phyloP scores from a whole-genome alignment of 2,329 filamentous ascomycete species.

The Fusarium sp. region DNA sequence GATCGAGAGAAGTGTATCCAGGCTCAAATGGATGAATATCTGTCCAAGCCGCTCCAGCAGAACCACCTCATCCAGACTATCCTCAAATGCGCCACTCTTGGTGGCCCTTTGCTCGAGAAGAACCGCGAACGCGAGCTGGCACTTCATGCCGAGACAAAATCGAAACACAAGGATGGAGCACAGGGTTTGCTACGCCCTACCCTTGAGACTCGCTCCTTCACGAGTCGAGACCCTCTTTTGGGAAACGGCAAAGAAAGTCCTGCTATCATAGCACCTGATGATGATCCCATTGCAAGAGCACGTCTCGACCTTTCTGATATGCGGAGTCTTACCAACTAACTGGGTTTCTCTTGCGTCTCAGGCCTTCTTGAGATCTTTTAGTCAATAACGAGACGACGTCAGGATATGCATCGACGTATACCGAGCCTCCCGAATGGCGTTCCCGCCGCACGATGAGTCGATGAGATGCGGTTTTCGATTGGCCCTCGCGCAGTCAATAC shows the following conservation, averaged over 20 bases:
- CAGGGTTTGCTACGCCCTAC: constrained; percentile 56
- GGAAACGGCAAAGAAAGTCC: constrained; percentile 71
- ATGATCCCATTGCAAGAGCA: constrained; percentile 65
- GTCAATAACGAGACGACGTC: constrained; percentile 37
- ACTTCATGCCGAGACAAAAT: constrained; percentile 63
- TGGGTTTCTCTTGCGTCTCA: constrained; percentile 38
- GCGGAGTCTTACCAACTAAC: constrained; percentile 56
- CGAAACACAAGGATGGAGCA: constrained; percentile 55
- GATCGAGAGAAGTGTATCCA: constrained; percentile 98
- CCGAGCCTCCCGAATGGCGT: constrained; percentile 10
- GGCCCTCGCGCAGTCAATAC: not conserved
- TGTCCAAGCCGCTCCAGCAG: constrained; percentile 96
- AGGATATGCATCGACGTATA: not conserved
- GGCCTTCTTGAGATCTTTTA: constrained; percentile 49
- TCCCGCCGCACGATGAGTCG: not conserved
- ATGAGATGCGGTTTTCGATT: not conserved
- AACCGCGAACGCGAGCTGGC: constrained; percentile 72
- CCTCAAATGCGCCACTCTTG: constrained; percentile 93
- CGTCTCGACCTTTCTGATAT: constrained; percentile 58
- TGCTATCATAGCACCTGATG: constrained; percentile 62
- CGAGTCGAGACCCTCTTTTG: constrained; percentile 72
- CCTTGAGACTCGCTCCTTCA: constrained; percentile 72
- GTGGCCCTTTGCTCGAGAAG: constrained; percentile 84
- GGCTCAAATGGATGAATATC: constrained; percentile 98
- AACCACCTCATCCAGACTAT: constrained; percentile 99